Base-by-base conservation (phyloP, 345 rosid species). In the Sonneratia alba region DNA sequence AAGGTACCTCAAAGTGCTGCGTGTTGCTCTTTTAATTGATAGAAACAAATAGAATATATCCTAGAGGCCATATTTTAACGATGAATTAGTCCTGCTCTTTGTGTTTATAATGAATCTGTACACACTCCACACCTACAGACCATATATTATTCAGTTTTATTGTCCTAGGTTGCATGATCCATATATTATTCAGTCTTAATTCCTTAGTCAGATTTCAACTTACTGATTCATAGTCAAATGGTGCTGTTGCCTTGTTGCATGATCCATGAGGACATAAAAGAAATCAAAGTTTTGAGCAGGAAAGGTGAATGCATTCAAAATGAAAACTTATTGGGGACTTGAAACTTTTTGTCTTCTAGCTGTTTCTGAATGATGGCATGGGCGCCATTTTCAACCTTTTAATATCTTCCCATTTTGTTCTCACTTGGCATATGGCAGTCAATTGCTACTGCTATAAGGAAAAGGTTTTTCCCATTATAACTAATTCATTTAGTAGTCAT, bases 1-100 rank as follows among this genome's bases (percentile, higher is more conserved):
- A 95, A 88, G 96, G 99, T 92, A 45, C 24, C 21, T 68, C 36
- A 24, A 43, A 15, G 19, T 6, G 21, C 18, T 10, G 55, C 18
- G 19, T 27, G 16, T 15, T 34, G 3, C 66, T 62, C 36, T 62
- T 62, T 24, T 62, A 24, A 61, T 6, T 9, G 36, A 22, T 24
- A 0, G 36, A 19, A 24, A 61, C 15, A 1, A 0, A 61, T 61
- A 0, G 19, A 22, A 8, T 42, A 61, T 27, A 32, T 61, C 8
- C 24, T 10, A 13, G 24, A 4, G 65, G 22, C 65, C 7, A n/a
- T 19, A 42, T 42, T 42, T 42, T 42, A 42, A 27, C 10, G 45
- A 4, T 42, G 7, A 9, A 9, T 42, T 9, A 42, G 10, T 42
- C 45, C 45, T 2, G 45, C 45, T 42, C 45, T 42, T 42, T 42